phyloP scores from a whole-genome alignment of 1,284 basidiomycete genomes.

The Boletellus sp. region DNA sequence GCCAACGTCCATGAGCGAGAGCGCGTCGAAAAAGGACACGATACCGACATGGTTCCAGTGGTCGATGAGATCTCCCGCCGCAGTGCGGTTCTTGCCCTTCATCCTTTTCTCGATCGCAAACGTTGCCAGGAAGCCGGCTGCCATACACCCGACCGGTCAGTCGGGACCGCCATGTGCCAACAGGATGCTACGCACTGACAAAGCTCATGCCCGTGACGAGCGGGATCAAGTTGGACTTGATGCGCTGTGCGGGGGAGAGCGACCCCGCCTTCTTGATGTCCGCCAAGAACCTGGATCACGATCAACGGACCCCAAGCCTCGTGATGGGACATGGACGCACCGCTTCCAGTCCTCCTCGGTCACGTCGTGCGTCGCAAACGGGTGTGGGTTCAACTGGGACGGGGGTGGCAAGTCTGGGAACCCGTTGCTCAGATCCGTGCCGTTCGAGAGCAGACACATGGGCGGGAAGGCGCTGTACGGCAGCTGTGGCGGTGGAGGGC shows the following conservation, averaged over 20 bases:
- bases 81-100: conserved; percentile 24
- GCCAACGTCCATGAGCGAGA: neutral
- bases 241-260: conserved; percentile 26
- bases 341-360: conserved; percentile 33
- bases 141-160: too few species aligned
- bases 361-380: conserved; percentile 31
- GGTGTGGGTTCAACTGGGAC: conserved; percentile 21
- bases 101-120: conserved; percentile 25
- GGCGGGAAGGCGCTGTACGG: conserved; percentile 25
- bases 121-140: conserved; percentile 25
- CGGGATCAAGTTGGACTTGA: conserved; percentile 28
- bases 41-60: conserved; percentile 32
- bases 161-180: neutral
- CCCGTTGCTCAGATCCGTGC: conserved; percentile 14
- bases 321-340: conserved; percentile 11
- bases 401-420: conserved; percentile 33
- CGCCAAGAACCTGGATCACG: conserved; percentile 19
- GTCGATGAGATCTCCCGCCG: conserved; percentile 31
- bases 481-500: conserved; percentile 15
- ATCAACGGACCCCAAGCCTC: neutral
- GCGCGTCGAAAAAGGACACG: neutral
- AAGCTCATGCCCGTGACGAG: conserved; percentile 20
- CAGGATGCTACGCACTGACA: conserved; percentile 11
- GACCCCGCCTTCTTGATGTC: conserved; percentile 28
- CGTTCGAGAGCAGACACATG: conserved; percentile 31